Base-by-base conservation (phyloP, 2,329 filamentous ascomycete species). In the Trichophaea hybrida region DNA sequence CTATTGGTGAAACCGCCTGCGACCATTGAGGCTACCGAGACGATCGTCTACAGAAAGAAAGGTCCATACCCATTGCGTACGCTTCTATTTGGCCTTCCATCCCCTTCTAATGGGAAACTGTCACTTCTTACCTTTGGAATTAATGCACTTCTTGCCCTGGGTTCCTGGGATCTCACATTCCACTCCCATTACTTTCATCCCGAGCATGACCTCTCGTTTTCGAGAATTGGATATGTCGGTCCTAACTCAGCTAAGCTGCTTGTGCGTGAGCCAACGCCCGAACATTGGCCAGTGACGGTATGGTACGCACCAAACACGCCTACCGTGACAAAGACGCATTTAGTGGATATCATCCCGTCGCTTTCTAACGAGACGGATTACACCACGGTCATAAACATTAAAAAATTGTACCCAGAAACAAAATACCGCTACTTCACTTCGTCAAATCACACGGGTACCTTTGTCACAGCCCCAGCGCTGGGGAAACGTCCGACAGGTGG, bases 171-270 rank as follows among this genome's bases (percentile, higher is more conserved):
- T 71, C 80, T 90, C 43, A 77, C 94, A 12, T 89, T 86, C 69
- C 81, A 86, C 17, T 84, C 85, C 1, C 80, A 81, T 8, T 71
- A 84, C 61, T 78, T 85, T 37, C 78, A 94, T 71, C 82, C 84
- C 3, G 82, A 77, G 32, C 75, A 86, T 33, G 83, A 94, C 65
- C 75, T 95, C 8, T 87, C 89, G 0, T 94, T 98, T 71, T 86
- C 87, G 44, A 80, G 93, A 6, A 75, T 95, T 13, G 93, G 93
- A 32, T 91, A 91, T 70, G 84, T 97, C 33, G 94, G 89, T 4
- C 80, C 86, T 15, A 80, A 77, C 0, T 84, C 84, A 59, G 93
- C 89, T 24, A 89, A 82, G 62, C 78, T 98, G 43, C 74, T 98
- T 33, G 77, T 98, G 51, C 81, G 93, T 59, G 93, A 97, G 71